Base-by-base conservation (phyloP, 1,284 basidiomycete species). In the Ustanciosporium gigantosporum region DNA sequence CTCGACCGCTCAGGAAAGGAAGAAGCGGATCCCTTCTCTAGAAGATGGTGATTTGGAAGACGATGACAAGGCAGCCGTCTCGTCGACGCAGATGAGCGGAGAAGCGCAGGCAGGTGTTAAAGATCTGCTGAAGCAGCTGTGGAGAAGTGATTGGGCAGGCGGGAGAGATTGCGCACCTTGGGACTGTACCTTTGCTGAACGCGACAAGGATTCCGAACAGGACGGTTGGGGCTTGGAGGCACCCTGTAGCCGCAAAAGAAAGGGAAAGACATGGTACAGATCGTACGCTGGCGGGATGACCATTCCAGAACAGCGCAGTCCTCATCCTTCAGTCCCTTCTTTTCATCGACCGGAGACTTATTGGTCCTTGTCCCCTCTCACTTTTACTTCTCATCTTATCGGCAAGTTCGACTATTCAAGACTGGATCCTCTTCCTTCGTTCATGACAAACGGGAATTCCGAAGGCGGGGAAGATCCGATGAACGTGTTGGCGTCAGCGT, bases 161-260 rank as follows among this genome's bases (percentile, higher is more conserved):
- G 64, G 66, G 1, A n/a, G 34, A 2, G 67, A 69, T 25, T 60
- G 60, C 25, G 67, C 64, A 0, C 65, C 67, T 14, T 69, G 67
- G 67, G 67, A 69, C n/a, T 67, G 59, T 23, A 64, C 65, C 5
- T 49, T 69, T 36, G 39, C 38, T 5, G 45, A 67, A 24, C 35
- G 66, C 0, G 61, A 55, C 7, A 21, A 19, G 15, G 51, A 59
- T 31, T 20, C 31, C 4, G 13, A 44, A 9, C 29, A 41, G n/a
- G 40, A 55, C 14, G 40, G 35, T 6, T 55, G 53, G 60, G 56
- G 52, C 0, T 17, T 65, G n/a, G 55, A 46, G n/a, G 11, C 27
- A 9, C 13, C 15, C 7, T 4, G 2, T 19, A 3, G 20, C 5
- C 1, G 21, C 2, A 38, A 31, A 15, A 23, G 55, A 5, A 19